These are phyloP conservation scores for Cladosporium sp. DNA, from an alignment of 2,329 filamentous ascomycete species.

Conservation along the genomic window DNA sequence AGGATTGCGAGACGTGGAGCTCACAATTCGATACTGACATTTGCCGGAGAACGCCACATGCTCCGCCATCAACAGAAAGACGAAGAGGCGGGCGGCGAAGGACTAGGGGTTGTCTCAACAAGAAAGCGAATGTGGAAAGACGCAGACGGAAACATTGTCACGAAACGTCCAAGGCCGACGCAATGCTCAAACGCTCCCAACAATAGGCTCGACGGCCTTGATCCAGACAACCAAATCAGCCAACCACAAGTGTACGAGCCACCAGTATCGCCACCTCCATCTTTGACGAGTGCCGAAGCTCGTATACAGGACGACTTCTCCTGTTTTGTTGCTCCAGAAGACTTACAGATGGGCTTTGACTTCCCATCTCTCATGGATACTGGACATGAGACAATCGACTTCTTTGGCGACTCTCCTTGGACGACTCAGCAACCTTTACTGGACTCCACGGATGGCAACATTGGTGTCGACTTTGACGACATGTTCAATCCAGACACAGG, in stretches of 20 bases:
- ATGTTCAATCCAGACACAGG: conserved; percentile 57
- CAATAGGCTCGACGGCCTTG: background rate
- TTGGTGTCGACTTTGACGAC: conserved; percentile 46
- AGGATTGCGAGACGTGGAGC: no score
- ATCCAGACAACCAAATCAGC: background rate
- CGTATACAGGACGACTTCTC: conserved; percentile 4
- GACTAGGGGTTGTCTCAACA: conserved; percentile 43
- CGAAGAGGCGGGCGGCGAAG: conserved; percentile 48
- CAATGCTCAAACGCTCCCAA: background rate
- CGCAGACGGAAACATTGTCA: conserved; percentile 50
- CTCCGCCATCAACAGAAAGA: conserved; percentile 51
- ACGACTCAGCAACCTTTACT: background rate
- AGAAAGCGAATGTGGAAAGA: conserved; percentile 56
- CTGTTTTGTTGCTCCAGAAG: background rate
- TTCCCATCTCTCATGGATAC: conserved; percentile 1
- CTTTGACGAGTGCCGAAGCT: background rate
- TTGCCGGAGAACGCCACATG: conserved; percentile 55
- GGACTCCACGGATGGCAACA: background rate
- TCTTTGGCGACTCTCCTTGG: conserved; percentile 6
- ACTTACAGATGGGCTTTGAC: background rate
- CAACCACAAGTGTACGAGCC: background rate
- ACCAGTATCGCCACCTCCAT: conserved; percentile 7
- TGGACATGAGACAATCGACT: conserved; percentile 1
- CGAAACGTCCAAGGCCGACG: conserved; percentile 32
- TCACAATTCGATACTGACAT: background rate